These are phyloP conservation scores for Leishmania gerbilli DNA, from an alignment of 208 protist genomes.

Conservation along the genomic window DNA sequence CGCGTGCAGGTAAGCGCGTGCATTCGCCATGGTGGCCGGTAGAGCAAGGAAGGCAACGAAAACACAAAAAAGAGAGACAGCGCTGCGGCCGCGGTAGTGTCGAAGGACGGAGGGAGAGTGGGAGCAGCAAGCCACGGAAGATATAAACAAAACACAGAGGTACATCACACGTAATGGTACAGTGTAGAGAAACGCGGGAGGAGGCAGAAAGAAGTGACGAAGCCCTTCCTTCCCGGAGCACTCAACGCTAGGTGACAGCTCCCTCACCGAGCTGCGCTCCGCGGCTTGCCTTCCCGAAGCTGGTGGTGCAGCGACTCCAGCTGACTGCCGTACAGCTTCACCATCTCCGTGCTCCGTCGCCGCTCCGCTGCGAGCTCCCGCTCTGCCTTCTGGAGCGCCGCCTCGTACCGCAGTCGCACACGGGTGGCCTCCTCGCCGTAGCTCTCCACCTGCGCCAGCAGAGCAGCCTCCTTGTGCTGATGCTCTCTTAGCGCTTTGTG, in stretches of 20 bases:
- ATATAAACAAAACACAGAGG: neutral
- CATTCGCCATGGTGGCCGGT: neutral
- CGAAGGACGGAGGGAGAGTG: neutral
- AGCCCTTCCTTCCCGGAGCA: neutral
- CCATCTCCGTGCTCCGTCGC: slow-evolving; percentile 48
- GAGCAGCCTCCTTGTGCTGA: slow-evolving; percentile 38
- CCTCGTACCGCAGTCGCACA: slow-evolving; percentile 33
- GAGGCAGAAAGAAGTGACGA: neutral
- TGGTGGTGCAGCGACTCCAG: slow-evolving; percentile 62
- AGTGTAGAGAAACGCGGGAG: neutral
- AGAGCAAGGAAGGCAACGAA: neutral
- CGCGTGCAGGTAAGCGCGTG: neutral
- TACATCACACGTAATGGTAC: neutral
- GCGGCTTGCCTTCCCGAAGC: slow-evolving; percentile 46
- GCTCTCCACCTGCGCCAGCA: slow-evolving; percentile 58
- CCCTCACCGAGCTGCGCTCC: neutral
- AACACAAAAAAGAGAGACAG: neutral
- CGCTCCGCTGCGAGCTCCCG: slow-evolving; percentile 55
- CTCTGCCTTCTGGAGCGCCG: slow-evolving; percentile 30
- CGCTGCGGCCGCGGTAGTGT: neutral
- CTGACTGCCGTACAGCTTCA: slow-evolving; percentile 65
- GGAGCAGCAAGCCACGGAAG: neutral
- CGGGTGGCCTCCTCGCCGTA: slow-evolving; percentile 45
- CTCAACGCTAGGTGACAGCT: neutral
- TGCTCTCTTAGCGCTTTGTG: slow-evolving; percentile 11